Conservation (phyloP, 257 asterid species). For the Nicotiana knightiana region DNA sequence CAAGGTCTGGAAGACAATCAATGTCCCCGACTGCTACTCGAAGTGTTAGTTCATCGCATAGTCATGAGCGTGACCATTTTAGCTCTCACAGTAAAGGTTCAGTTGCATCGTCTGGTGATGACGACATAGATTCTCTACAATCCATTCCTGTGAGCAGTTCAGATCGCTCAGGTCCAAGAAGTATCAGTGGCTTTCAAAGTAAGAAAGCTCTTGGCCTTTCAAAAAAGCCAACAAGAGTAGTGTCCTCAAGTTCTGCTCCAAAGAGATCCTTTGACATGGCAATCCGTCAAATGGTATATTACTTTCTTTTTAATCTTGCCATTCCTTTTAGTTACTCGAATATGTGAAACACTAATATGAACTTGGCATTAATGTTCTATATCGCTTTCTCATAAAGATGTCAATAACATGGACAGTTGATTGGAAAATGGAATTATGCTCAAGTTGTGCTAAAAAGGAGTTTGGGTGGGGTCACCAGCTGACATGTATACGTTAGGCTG, state of each 20-base stretch:
- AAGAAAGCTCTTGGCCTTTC: conserved; percentile 43
- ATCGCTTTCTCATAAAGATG: not conserved
- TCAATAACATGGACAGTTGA: not conserved
- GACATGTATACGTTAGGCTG: not conserved
- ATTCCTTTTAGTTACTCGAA: not conserved
- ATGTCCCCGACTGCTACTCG: conserved; percentile 92
- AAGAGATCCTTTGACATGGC: conserved; percentile 88
- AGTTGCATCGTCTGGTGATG: conserved; percentile 87
- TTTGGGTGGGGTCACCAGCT: not conserved
- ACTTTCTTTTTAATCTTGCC: conserved; percentile 17
- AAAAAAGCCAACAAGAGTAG: conserved; percentile 52
- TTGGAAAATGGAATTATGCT: not conserved
- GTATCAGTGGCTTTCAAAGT: conserved; percentile 37
- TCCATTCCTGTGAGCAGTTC: conserved; percentile 53
- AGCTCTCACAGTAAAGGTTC: conserved; percentile 76
- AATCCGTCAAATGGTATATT: conserved; percentile 69
- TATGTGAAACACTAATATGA: not conserved
- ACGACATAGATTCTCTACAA: conserved; percentile 69
- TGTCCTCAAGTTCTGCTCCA: conserved; percentile 70
- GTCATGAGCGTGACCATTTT: conserved; percentile 69
- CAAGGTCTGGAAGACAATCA: conserved; percentile 74
- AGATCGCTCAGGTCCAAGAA: conserved; percentile 50
- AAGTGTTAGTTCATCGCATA: conserved; percentile 67
- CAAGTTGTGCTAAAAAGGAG: not conserved
- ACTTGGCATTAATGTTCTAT: not conserved